Percentiles rank a stretch among this genome's conserved stretches.
These are phyloP conservation scores for Avena eriantha DNA, from an alignment of 176 grass and related monocot species.

Conservation along the genomic window DNA sequence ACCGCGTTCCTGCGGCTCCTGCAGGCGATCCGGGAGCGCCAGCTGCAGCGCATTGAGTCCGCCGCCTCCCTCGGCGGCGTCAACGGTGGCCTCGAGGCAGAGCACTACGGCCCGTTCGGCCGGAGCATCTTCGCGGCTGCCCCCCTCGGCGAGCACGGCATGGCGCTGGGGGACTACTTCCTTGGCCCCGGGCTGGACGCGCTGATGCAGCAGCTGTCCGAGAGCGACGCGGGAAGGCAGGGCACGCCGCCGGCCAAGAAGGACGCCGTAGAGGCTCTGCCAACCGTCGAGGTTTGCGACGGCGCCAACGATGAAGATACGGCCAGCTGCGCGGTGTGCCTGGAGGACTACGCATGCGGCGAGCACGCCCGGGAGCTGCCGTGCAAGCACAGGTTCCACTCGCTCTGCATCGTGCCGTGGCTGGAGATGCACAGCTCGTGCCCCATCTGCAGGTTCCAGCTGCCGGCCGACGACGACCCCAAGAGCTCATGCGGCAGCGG, in stretches of 20 bases:
- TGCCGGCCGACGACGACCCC: conserved; percentile 58
- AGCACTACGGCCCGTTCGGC: conserved; percentile 37
- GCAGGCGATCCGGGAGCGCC: conserved; percentile 57
- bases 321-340: conserved; percentile 74
- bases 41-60: conserved; percentile 51
- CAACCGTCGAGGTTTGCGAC: conserved; percentile 48
- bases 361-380: conserved; percentile 76
- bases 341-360: conserved; percentile 72
- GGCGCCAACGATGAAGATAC: conserved; percentile 39
- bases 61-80: background rate
- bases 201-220: conserved; percentile 66
- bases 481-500: conserved; percentile 53
- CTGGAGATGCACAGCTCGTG: conserved; percentile 91
- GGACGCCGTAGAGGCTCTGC: conserved; percentile 74
- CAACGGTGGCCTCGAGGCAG: conserved; percentile 31
- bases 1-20: conserved; percentile 56
- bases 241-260: conserved; percentile 81
- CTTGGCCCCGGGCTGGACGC: conserved; percentile 67
- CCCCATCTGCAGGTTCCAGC: conserved; percentile 77
- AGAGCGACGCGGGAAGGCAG: conserved; percentile 52
- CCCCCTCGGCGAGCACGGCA: conserved; percentile 45
- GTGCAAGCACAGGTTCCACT: conserved; percentile 85
- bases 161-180: conserved; percentile 71
- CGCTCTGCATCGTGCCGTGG: conserved; percentile 78
- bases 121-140: conserved; percentile 30